Evolutionary conservation across 106 monocot species (phyloP), one percentile per base, ranked within the genome.

Genomic region (Dendrobium huoshanense): DNA sequence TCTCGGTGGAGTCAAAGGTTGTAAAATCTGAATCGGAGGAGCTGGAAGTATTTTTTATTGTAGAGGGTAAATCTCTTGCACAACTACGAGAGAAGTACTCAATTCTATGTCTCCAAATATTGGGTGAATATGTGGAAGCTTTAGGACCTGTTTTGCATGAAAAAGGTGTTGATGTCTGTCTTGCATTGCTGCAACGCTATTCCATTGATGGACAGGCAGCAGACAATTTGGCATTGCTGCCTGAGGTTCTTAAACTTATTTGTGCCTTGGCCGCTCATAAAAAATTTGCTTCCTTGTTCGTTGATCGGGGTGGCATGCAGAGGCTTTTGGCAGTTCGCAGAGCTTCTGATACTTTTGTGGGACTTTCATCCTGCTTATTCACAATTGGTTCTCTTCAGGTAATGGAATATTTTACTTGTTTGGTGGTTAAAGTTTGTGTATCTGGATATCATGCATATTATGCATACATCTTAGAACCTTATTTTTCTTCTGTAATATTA

Each of bases 361-460:
- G 92, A 13, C 87, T 98, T 80, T 95, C 98, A 20, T 92, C 94
- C 1, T 95, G 98, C 85, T 93, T 98, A 73, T 95, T 89, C 80
- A 98, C 98, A 2, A 92, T 98, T 83, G 98, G 98, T 17, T 93
- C 95, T 56, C 92, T 94, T 84, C 98, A 98, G 94, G 97, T 95
- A 85, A 88, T 55, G 7, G 27, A 31, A n/a, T 51, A 9, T 11
- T 48, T 10, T 75, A 31, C 64, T 67, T 73, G 10, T 55, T 74
- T 75, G 7, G 43, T 67, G 24, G 45, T 55, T 74, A 41, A 9
- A 41, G 11, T n/a, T 31, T 22, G 4, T 77, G 0, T 72, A 10
- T 29, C n/a, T 85, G 8, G 10, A 5, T 33, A 45, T 41, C 2
- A 43, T 80, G 25, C 45, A 18, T 51, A 64, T 83, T 80, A 27